Base-by-base conservation (phyloP, 352 stramenopile genomes). In the Aphanomyces stellatus region DNA sequence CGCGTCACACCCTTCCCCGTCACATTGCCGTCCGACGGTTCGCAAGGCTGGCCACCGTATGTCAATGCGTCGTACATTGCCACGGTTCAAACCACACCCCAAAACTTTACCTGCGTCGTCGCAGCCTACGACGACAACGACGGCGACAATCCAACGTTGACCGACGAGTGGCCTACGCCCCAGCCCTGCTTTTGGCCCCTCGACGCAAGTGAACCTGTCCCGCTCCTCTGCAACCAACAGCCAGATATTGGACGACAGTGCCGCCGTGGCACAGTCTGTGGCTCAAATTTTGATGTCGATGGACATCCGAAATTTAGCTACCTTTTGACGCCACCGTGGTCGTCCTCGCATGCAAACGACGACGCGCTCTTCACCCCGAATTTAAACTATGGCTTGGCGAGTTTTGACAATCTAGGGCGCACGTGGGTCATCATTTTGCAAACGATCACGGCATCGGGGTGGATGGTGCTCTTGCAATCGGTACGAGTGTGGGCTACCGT, bases 341-440 rank as follows among this genome's bases (percentile, higher is more conserved):
- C 31, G 5, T 41, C 11, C 17, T 22, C 24, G 13, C n/a, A n/a
- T n/a, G 7, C 33, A 8, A 64, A 43, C 8, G 51, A 43, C 31
- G 63, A 70, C 15, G 64, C 41, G 19, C 46, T 72, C 0, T 96
- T 92, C 69, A 71, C 62, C 10, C 41, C 64, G 0, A 72, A 72
- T 24, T 65, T 96, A 0, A 91, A 97, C 49, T 98, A 79, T 72
- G 95, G 94, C 0, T 96, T 93, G 40, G 96, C 91, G 1, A 92
- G 74, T 19, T 98, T 98, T 72, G 93, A 98, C 75, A 88, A 96
- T 62, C 91, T 98, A 34, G 72, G 75, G 1, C 78, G 61, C 13
- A 83, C 92, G 2, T 96, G 97, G 35, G 78, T 98, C 33, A 95
- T 90, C 6, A 96, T 97, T 46, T 97, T 98, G 69, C 92, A 98